Evolutionary conservation across 2,329 filamentous ascomycete genomes (phyloP).

Genomic region (Westerdykella ornata): DNA sequence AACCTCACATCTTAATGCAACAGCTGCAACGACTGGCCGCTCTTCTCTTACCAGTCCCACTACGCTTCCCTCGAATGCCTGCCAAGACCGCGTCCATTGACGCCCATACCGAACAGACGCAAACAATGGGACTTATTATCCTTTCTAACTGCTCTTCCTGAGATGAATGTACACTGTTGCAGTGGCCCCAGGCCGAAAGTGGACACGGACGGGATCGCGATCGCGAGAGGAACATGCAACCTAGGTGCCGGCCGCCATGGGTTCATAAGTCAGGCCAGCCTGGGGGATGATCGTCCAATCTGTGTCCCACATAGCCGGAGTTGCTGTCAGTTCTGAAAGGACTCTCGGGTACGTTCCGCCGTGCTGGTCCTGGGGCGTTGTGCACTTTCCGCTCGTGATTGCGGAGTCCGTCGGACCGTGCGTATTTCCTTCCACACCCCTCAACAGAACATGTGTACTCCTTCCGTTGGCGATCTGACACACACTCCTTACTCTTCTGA

Average conservation of each 20-base stretch:
- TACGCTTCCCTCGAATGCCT: too few species aligned
- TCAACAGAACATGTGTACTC: constrained; percentile 12
- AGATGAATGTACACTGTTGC: too few species aligned
- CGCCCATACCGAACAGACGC: too few species aligned
- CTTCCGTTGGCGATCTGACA: constrained; percentile 12
- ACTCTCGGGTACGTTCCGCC: neutral
- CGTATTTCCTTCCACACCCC: constrained; percentile 19
- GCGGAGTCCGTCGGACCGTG: constrained; percentile 19
- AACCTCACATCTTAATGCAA: too few species aligned
- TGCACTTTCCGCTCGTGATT: neutral
- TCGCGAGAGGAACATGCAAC: neutral
- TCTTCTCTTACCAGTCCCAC: too few species aligned
- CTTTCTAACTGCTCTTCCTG: too few species aligned
- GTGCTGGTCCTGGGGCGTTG: neutral
- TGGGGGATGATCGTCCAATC: neutral
- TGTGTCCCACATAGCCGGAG: neutral
- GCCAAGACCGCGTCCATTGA: too few species aligned
- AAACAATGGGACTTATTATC: too few species aligned
- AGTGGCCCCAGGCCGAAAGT: too few species aligned
- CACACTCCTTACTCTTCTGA: constrained; percentile 19
- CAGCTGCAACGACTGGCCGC: too few species aligned
- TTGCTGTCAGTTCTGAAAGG: neutral
- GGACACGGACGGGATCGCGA: too few species aligned
- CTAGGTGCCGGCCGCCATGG: neutral
- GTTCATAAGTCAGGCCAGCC: neutral